A percentile compares a stretch with the other conserved stretches of the same genome.
These are phyloP conservation scores for Chenopodium quinoa DNA, from an alignment of 148 eudicot species.

Conservation along the genomic window DNA sequence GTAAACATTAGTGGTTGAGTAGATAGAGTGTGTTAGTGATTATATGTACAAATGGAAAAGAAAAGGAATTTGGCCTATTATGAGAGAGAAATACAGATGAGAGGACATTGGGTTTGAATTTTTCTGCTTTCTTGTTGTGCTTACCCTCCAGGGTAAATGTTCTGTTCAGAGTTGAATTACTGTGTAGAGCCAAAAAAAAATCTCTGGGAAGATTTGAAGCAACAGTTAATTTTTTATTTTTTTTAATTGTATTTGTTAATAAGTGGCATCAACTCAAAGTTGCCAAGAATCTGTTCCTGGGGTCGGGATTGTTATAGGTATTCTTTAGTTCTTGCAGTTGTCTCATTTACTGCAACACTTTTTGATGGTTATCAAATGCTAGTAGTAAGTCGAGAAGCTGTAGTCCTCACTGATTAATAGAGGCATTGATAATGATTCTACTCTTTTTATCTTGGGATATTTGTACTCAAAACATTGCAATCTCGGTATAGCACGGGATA, in stretches of 20 bases:
- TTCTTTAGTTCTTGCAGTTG: neutral
- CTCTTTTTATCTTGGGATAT: neutral
- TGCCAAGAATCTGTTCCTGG: neutral
- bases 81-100: neutral
- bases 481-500: neutral
- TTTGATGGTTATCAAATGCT: neutral
- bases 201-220: neutral
- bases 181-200: no score
- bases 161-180: neutral
- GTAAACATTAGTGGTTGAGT: neutral
- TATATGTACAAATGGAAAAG: neutral
- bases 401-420: neutral
- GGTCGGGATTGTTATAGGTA: neutral
- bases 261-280: neutral
- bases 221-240: neutral
- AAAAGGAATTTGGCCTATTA: neutral
- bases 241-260: neutral
- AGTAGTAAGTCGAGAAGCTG: neutral
- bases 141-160: neutral
- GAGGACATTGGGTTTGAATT: neutral
- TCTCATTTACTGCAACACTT: neutral
- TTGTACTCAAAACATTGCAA: neutral
- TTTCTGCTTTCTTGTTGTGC: neutral
- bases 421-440: neutral
- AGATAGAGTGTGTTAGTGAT: neutral